Evolutionary conservation across 2,329 filamentous ascomycete species (phyloP), one percentile per base, ranked within the genome.

Genomic region (Colletotrichum shisoi): DNA sequence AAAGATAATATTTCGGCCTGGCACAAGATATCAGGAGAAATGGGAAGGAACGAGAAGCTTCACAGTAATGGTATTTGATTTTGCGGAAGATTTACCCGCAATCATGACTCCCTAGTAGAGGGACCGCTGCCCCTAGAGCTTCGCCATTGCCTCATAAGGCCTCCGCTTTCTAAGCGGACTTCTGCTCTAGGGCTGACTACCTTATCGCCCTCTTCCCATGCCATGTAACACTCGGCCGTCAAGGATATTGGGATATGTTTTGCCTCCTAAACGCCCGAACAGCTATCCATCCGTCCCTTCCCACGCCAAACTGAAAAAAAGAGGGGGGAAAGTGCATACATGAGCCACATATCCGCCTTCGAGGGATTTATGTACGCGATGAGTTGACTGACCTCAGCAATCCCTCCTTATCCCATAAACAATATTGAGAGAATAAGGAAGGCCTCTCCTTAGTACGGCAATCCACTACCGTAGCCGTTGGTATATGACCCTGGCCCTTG

Each of bases 181-280:
- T 52, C 24, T 61, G n/a, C 57, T 63, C 31, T 19, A 31, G 34
- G 45, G 39, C 53, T 15, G 17, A 5, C 24, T 40, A n/a, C n/a
- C n/a, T n/a, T n/a, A 17, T 54, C 17, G 44, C 40, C 42, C 40
- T 48, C 24, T 42, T 58, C 51, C 21, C 64, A 48, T 58, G 53
- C 19, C 48, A 37, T 39, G 24, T 62, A 49, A 45, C 24, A 58
- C n/a, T 63, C 42, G 40, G 44, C 46, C 57, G 19, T 57, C 48
- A 37, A 34, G 53, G 31, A 63, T 56, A 15, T 51, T 42, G 49
- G 48, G 49, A 45, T 51, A 56, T 60, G 48, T 65, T 65, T 60
- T 60, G 62, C 62, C 65, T 58, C 61, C 56, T 45, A 31, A 68
- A 68, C 61, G 61, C 65, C 65, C 54, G 61, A 54, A 63, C 54